These are phyloP conservation scores for Mariannaea elegans DNA, from an alignment of 2,329 filamentous ascomycete species.

Conservation along the genomic window DNA sequence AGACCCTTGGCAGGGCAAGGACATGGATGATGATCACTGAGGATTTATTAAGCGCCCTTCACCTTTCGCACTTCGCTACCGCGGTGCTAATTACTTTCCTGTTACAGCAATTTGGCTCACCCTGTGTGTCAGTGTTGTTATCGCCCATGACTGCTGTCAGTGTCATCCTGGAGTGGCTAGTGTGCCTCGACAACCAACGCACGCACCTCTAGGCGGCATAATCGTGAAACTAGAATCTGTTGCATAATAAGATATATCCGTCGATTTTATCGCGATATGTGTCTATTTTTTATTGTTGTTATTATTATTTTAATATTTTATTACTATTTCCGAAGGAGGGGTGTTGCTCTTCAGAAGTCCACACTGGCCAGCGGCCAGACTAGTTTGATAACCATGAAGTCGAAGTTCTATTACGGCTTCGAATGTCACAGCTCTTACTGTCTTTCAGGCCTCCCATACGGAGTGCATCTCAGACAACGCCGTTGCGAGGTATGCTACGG, in stretches of 20 bases:
- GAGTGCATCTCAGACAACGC: neutral
- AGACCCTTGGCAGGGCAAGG: neutral
- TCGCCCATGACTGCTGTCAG: neutral
- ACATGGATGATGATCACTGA: neutral
- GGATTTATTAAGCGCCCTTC: neutral
- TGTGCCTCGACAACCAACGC: constrained; percentile 4
- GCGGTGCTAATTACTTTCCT: constrained; percentile 9
- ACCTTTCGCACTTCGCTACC: neutral
- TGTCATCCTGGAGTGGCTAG: neutral
- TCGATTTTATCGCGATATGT: constrained; percentile 10
- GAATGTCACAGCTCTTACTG: constrained; percentile 4
- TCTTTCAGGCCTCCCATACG: neutral
- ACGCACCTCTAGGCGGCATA: constrained; percentile 20
- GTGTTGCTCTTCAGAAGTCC: too few species aligned
- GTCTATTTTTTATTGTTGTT: too few species aligned
- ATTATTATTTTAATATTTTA: too few species aligned
- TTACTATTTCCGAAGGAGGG: neutral
- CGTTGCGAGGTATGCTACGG: neutral
- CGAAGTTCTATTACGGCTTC: neutral
- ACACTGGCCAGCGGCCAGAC: too few species aligned
- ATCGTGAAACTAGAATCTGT: constrained; percentile 21
- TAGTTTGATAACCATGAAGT: too few species aligned
- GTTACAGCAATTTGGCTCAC: constrained; percentile 2
- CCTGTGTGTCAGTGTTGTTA: neutral
- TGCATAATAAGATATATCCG: constrained; percentile 14